These are phyloP conservation scores for Gigaspora rosea DNA, from an alignment of 192 early-diverging fungal genomes.

Conservation along the genomic window DNA sequence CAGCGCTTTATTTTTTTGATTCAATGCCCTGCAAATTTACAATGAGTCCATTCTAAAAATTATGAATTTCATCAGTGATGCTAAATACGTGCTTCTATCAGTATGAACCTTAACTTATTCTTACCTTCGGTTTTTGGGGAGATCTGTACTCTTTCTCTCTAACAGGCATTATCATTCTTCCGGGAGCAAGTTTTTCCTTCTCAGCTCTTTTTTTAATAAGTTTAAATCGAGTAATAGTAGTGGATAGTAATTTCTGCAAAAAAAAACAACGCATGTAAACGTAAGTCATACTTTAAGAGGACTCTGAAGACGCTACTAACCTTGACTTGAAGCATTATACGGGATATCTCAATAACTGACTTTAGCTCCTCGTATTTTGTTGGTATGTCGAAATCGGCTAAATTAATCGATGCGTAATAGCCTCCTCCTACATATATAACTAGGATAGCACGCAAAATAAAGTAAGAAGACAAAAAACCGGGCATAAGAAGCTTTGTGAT, in stretches of 20 bases:
- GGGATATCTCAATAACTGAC: constrained; percentile 22
- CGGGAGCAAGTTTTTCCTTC: constrained; percentile 22
- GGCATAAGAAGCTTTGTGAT: constrained; percentile 29
- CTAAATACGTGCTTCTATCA: no score
- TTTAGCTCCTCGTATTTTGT: constrained; percentile 31
- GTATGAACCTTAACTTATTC: no score
- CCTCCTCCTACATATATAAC: constrained; percentile 26
- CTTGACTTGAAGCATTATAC: constrained; percentile 27
- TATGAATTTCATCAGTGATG: no score
- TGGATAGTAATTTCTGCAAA: constrained; percentile 11
- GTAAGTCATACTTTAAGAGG: background rate
- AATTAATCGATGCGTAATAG: constrained; percentile 26
- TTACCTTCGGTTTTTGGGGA: background rate
- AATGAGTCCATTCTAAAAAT: no score
- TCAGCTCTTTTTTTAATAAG: constrained; percentile 15
- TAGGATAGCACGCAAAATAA: constrained; percentile 27
- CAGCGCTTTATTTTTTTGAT: no score
- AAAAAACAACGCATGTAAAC: background rate
- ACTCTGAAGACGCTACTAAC: background rate
- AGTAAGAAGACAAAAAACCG: constrained; percentile 26
- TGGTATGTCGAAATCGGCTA: constrained; percentile 29
- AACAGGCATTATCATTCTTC: constrained; percentile 1
- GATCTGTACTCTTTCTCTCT: background rate
- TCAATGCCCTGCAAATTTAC: no score
- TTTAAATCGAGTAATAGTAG: constrained; percentile 18